Evolutionary conservation across 495 filamentous ascomycete genomes (phyloP).

Genomic region (Penicillium pulvis): DNA sequence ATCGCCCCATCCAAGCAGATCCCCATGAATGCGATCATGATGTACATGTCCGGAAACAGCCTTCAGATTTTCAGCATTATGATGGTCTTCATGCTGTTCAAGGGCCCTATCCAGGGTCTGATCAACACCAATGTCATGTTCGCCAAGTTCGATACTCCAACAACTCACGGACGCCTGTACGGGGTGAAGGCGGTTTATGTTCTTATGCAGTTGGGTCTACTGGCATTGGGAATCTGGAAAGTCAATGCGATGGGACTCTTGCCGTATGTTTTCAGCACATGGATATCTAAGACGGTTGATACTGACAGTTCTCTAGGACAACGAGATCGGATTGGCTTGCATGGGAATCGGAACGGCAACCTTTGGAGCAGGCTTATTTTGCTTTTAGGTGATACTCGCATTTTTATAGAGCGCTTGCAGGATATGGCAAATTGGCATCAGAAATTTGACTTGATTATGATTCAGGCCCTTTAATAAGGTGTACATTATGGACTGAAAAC

Average conservation of each 20-base stretch:
- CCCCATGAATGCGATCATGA: slow-evolving; percentile 98
- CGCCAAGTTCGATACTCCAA: slow-evolving; percentile 82
- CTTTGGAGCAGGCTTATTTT: slow-evolving; percentile 68
- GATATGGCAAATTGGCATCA: slow-evolving; percentile 4
- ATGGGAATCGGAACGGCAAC: slow-evolving; percentile 82
- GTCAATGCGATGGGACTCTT: slow-evolving; percentile 94
- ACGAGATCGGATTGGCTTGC: slow-evolving; percentile 95
- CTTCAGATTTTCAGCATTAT: slow-evolving; percentile 99
- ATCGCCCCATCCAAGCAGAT: slow-evolving; percentile 91
- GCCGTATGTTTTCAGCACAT: slow-evolving; percentile 61
- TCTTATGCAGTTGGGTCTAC: slow-evolving; percentile 76
- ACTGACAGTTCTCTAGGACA: slow-evolving; percentile 57
- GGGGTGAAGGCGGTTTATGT: slow-evolving; percentile 86
- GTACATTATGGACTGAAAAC: background rate
- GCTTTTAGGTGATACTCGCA: slow-evolving; percentile 38
- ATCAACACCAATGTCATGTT: slow-evolving; percentile 78
- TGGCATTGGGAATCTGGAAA: slow-evolving; percentile 93
- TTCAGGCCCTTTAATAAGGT: slow-evolving; percentile 5
- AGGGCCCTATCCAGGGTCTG: slow-evolving; percentile 87
- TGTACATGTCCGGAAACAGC: slow-evolving; percentile 99
- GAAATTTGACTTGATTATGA: slow-evolving; percentile 10
- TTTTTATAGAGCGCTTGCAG: background rate
- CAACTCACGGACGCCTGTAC: slow-evolving; percentile 68
- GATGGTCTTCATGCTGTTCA: slow-evolving; percentile 99
- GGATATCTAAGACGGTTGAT: slow-evolving; percentile 4